Base-by-base conservation (phyloP, 2,329 filamentous ascomycete species). In the Aspergillus melleus region DNA sequence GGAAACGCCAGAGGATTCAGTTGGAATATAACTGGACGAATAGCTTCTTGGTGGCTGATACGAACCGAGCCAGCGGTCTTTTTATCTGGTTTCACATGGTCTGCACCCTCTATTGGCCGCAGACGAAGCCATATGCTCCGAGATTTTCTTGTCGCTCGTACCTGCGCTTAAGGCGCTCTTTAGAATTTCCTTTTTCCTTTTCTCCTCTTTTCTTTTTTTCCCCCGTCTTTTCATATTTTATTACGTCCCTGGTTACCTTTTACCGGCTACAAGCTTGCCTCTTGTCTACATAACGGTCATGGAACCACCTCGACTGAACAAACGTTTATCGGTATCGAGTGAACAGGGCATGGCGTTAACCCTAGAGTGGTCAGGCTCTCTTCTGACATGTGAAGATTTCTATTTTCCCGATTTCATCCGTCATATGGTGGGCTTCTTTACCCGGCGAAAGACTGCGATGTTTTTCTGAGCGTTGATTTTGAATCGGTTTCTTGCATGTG, bases 1-100 rank as follows among this genome's bases (percentile, higher is more conserved):
- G 61, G 62, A 63, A 52, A 53, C 61, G 51, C 39, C 59, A 12
- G 59, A 47, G 30, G 57, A 58, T 44, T 54, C 59, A 30, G 55
- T 65, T 29, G 60, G 60, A 26, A 66, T 72, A 39, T 71, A 65
- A 69, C 56, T 59, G 61, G 54, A 51, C 51, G 55, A 59, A 49
- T 39, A 51, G 50, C 14, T 8, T 42, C 6, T 42, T 16, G 5
- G 16, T n/a, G 14, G 16, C 36, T 14, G 36, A n/a, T n/a, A 14
- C 36, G 6, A n/a, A 42, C 14, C 14, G 14, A 8, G 36, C 16
- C 36, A n/a, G 36, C 36, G 14, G 14, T n/a, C 36, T 42, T 42
- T 42, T n/a, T 16, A 9, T 36, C 36, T n/a, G 14, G 10, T 12
- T 42, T 42, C 36, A 42, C 36, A 42, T 6, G 36, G 36, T 14